phyloP scores from a whole-genome alignment of 768 basidiomycete genomes.

The Hericium coralloides region DNA sequence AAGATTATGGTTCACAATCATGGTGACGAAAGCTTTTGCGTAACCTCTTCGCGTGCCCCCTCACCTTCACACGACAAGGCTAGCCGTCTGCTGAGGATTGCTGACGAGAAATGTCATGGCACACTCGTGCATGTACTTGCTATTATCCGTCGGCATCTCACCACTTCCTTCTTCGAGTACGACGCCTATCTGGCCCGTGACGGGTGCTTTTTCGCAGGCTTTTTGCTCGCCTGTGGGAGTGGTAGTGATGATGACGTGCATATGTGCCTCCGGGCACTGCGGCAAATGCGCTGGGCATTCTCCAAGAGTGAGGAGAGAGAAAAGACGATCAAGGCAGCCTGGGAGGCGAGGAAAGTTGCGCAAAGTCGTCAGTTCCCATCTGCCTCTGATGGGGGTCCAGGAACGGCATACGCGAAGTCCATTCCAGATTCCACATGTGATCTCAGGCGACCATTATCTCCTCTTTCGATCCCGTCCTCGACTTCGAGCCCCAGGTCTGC shows the following conservation, averaged over 20 bases:
- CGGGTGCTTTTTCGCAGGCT: conserved; percentile 83
- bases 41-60: conserved; percentile 14
- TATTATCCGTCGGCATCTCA: conserved; percentile 41
- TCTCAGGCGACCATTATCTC: conserved; percentile 11
- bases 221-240: conserved; percentile 53
- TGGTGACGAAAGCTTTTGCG: conserved; percentile 4
- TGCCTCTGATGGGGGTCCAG: no score
- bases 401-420: conserved; percentile 4
- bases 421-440: conserved; percentile 5
- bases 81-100: conserved; percentile 32
- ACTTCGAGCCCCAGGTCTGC: conserved; percentile 1
- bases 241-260: conserved; percentile 44
- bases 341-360: conserved; percentile 24
- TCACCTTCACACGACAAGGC: conserved; percentile 18
- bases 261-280: conserved; percentile 63
- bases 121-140: conserved; percentile 38
- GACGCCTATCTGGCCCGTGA: conserved; percentile 83
- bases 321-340: conserved; percentile 44
- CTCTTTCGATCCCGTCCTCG: conserved; percentile 10
- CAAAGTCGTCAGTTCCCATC: no score
- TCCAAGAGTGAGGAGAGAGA: conserved; percentile 68
- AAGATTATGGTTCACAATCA: conserved; percentile 28
- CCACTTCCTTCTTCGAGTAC: conserved; percentile 62
- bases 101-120: conserved; percentile 33
- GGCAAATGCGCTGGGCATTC: conserved; percentile 76